Conservation (phyloP, 1,284 basidiomycete species). For the Ustilago esculenta region DNA sequence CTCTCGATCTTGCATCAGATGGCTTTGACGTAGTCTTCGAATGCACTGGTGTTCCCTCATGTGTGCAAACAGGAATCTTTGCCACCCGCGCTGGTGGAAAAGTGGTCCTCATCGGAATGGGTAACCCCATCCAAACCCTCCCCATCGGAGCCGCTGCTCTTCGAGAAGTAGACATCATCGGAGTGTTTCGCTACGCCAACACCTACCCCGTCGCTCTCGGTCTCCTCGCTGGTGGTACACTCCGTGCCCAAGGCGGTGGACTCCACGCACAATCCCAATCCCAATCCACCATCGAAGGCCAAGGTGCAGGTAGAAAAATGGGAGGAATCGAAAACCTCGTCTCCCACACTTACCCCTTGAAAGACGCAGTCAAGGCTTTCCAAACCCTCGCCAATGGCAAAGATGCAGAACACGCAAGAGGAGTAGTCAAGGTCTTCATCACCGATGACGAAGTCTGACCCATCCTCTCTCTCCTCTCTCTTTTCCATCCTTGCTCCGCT, state of each 20-base stretch:
- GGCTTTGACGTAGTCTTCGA: conserved; percentile 93
- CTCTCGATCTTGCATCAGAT: conserved; percentile 22
- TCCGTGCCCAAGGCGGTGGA: conserved; percentile 42
- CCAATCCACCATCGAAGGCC: conserved; percentile 8
- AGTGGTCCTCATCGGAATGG: conserved; percentile 95
- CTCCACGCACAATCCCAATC: conserved; percentile 17
- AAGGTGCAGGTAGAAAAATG: conserved; percentile 25
- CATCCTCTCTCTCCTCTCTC: neutral
- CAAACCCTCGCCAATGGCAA: conserved; percentile 49
- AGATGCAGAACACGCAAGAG: conserved; percentile 31
- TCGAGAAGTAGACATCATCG: conserved; percentile 91
- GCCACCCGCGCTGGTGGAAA: conserved; percentile 82
- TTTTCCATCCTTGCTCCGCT: neutral
- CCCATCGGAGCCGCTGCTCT: conserved; percentile 84
- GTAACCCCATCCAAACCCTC: conserved; percentile 76
- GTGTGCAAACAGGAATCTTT: conserved; percentile 64
- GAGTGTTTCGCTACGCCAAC: conserved; percentile 81
- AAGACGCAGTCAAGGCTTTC: conserved; percentile 48
- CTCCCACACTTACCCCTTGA: conserved; percentile 48
- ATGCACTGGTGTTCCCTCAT: conserved; percentile 87
- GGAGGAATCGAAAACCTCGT: conserved; percentile 56
- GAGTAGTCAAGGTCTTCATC: conserved; percentile 59
- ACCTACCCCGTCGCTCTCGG: conserved; percentile 81
- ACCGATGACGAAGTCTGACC: conserved; percentile 36
- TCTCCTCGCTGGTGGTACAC: conserved; percentile 42